phyloP scores from a whole-genome alignment of 768 basidiomycete genomes.

The Sistotremastrum niveocremeum region DNA sequence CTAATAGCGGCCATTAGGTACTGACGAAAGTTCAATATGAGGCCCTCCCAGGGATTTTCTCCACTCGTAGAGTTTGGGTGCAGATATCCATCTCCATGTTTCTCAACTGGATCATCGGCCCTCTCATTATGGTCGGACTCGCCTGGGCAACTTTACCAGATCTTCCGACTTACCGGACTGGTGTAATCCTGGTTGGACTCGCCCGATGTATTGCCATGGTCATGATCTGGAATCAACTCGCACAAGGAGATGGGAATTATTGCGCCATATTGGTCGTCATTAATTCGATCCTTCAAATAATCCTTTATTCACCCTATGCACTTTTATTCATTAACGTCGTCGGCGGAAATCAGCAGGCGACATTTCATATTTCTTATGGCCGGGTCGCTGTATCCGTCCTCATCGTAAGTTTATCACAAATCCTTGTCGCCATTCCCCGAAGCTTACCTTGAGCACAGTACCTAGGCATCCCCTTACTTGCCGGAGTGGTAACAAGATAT shows the following conservation, averaged over 20 bases:
- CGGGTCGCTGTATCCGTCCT: slow-evolving; percentile 52
- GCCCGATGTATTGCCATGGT: slow-evolving; percentile 58
- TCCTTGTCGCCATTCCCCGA: not conserved
- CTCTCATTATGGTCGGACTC: slow-evolving; percentile 70
- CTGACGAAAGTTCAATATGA: slow-evolving; percentile 72
- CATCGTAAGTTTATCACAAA: slow-evolving; percentile 36
- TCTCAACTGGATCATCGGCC: slow-evolving; percentile 73
- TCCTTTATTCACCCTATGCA: slow-evolving; percentile 61
- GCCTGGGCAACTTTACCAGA: slow-evolving; percentile 83
- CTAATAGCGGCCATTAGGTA: not conserved
- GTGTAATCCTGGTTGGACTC: slow-evolving; percentile 73
- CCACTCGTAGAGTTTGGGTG: slow-evolving; percentile 39
- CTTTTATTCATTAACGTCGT: slow-evolving; percentile 65
- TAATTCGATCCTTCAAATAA: slow-evolving; percentile 69
- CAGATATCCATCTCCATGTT: slow-evolving; percentile 56
- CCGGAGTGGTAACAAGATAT: slow-evolving; percentile 59
- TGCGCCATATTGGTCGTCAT: slow-evolving; percentile 72
- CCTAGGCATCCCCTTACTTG: slow-evolving; percentile 67
- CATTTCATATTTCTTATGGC: slow-evolving; percentile 39
- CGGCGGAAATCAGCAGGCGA: slow-evolving; percentile 26
- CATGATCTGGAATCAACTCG: slow-evolving; percentile 72
- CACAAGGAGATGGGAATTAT: slow-evolving; percentile 52
- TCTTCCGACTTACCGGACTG: slow-evolving; percentile 56
- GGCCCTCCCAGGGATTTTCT: slow-evolving; percentile 41
- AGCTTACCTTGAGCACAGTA: slow-evolving; percentile 30